These are phyloP conservation scores for Escallonia rubra DNA, from an alignment of 129 eudicot genomes.

Conservation along the genomic window DNA sequence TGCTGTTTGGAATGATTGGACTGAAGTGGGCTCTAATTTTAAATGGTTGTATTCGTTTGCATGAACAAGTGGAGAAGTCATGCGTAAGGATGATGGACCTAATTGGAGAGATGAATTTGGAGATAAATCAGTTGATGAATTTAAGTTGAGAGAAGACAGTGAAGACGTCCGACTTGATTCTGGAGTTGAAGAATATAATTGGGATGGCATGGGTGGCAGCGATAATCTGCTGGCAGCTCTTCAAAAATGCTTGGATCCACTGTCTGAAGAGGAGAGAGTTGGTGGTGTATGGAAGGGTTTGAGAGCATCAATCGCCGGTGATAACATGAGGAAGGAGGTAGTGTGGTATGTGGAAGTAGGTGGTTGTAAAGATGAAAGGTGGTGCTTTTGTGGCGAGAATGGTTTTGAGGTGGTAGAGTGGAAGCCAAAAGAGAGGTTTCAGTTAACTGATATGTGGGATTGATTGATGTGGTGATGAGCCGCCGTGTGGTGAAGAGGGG, in stretches of 20 bases:
- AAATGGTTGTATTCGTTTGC: not conserved
- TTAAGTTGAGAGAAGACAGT: slow-evolving; percentile 4
- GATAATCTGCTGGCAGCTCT: not conserved
- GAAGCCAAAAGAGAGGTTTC: too few relatives aligned
- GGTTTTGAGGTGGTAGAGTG: too few relatives aligned
- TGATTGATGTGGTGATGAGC: too few relatives aligned
- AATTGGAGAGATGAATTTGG: slow-evolving; percentile 6
- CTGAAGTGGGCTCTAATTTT: slow-evolving; percentile 21
- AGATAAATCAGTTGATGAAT: not conserved
- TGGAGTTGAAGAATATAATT: not conserved
- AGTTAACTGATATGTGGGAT: too few relatives aligned
- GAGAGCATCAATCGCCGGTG: not conserved
- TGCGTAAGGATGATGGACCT: not conserved
- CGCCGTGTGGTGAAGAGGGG: not conserved
- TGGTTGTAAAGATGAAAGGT: not conserved
- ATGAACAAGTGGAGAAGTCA: not conserved
- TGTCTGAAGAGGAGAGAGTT: not conserved
- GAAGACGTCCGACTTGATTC: not conserved
- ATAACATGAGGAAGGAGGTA: not conserved
- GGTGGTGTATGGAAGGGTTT: slow-evolving; percentile 1
- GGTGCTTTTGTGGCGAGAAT: not conserved
- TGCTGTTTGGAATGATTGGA: slow-evolving; percentile 3
- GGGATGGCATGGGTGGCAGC: not conserved
- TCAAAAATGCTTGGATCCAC: not conserved
- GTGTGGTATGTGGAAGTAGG: not conserved